A percentile compares a stretch with the other conserved stretches of the same genome.
phyloP scores from a whole-genome alignment of 2,329 filamentous ascomycete genomes.

The Nakataea oryzae region DNA sequence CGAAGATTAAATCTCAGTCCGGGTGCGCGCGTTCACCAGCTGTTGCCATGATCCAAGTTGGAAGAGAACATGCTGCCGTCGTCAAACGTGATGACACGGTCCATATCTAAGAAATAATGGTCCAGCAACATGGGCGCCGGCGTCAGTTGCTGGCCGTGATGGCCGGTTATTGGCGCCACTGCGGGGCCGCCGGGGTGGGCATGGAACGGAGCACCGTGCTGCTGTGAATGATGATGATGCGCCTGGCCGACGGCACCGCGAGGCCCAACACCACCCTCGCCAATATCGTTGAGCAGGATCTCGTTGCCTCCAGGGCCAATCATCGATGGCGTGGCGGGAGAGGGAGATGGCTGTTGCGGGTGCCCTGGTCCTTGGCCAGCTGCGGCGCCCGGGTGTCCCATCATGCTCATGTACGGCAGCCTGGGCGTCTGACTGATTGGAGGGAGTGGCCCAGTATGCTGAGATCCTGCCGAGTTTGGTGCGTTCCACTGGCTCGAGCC shows the following conservation, averaged over 20 bases:
- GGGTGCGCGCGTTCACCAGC: no score
- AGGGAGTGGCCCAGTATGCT: neutral
- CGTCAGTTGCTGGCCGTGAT: neutral
- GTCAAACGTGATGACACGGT: slow-evolving; percentile 14
- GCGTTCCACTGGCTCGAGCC: neutral
- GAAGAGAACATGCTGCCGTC: slow-evolving; percentile 6
- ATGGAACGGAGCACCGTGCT: neutral
- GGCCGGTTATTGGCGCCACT: neutral
- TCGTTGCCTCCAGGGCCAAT: neutral
- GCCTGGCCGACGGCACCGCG: neutral
- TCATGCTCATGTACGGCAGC: neutral
- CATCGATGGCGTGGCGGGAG: neutral
- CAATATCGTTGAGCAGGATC: neutral
- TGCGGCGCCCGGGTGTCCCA: neutral
- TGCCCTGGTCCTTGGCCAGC: neutral
- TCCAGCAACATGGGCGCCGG: slow-evolving; percentile 14
- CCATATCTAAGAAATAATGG: slow-evolving; percentile 13
- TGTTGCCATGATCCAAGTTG: neutral
- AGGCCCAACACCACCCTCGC: no score
- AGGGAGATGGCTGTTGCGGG: neutral
- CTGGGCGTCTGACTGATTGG: neutral
- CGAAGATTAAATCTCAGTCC: no score
- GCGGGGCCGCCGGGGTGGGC: neutral
- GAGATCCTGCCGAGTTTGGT: neutral
- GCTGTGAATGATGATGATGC: neutral